Evolutionary conservation across 768 basidiomycete species (phyloP).

Genomic region (Hemileccinum impolitum): DNA sequence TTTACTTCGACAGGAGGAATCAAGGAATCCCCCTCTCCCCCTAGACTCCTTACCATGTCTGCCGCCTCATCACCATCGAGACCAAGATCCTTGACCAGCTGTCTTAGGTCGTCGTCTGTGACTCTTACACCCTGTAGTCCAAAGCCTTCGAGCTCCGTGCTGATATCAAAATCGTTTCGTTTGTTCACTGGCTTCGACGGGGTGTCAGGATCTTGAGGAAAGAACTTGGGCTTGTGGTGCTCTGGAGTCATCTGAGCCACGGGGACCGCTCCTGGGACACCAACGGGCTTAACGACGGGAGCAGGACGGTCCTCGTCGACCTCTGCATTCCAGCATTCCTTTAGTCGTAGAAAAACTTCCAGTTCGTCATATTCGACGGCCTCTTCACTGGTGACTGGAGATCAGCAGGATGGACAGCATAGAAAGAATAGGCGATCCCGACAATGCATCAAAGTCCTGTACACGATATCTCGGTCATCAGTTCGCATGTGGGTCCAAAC

Average conservation of each 20-base stretch:
- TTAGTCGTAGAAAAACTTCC: conserved; percentile 64
- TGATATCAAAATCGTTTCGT: conserved; percentile 56
- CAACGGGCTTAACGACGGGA: conserved; percentile 59
- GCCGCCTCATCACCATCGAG: conserved; percentile 74
- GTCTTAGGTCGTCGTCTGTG: conserved; percentile 68
- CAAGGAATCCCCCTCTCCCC: conserved; percentile 22
- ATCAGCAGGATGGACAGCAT: conserved; percentile 2
- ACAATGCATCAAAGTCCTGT: conserved; percentile 77
- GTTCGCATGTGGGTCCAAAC: background rate
- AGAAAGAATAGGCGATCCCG: conserved; percentile 26
- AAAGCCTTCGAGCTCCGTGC: conserved; percentile 64
- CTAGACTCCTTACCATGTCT: conserved; percentile 66
- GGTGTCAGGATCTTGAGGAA: conserved; percentile 42
- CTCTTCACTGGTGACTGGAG: conserved; percentile 57
- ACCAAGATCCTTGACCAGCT: conserved; percentile 72
- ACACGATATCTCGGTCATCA: conserved; percentile 2
- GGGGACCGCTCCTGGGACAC: conserved; percentile 74
- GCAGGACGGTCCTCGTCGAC: conserved; percentile 60
- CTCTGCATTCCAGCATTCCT: conserved; percentile 61
- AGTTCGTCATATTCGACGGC: conserved; percentile 80
- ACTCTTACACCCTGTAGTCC: conserved; percentile 76
- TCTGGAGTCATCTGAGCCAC: conserved; percentile 82
- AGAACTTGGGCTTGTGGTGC: conserved; percentile 56
- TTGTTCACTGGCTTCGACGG: conserved; percentile 59
- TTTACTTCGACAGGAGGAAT: conserved; percentile 10